Conservation (phyloP, 2,329 filamentous ascomycete species). For the Botrytis fragariae region DNA sequence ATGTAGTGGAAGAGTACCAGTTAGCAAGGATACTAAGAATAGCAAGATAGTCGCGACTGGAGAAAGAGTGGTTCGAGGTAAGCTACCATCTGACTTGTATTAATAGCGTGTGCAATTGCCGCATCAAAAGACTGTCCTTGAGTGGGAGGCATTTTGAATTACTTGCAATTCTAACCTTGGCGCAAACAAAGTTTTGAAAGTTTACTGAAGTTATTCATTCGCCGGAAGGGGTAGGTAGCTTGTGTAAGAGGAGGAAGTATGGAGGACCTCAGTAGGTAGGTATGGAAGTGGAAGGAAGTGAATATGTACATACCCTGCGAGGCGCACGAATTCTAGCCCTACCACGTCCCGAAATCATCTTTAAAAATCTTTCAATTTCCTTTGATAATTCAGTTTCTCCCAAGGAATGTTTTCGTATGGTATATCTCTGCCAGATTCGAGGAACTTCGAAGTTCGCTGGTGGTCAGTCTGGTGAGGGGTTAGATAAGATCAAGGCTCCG, state of each 20-base stretch:
- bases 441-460: background rate
- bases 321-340: slow-evolving; percentile 65
- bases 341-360: slow-evolving; percentile 52
- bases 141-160: background rate
- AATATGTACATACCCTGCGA: slow-evolving; percentile 55
- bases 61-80: background rate
- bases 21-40: slow-evolving; percentile 13
- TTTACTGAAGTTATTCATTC: background rate
- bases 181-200: background rate
- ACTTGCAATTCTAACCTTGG: background rate
- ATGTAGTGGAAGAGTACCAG: background rate
- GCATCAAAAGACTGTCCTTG: background rate
- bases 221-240: background rate
- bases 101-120: background rate
- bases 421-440: background rate
- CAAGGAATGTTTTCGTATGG: background rate
- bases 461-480: background rate
- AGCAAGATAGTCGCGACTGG: background rate
- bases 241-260: background rate
- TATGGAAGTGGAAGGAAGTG: slow-evolving; percentile 13
- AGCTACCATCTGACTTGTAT: slow-evolving; percentile 15
- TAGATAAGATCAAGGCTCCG: slow-evolving; percentile 19
- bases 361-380: background rate
- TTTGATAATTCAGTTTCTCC: background rate
- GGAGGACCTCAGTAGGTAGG: background rate